Conservation (phyloP, 305 asterid species). For the Fraxinus latifolia region DNA sequence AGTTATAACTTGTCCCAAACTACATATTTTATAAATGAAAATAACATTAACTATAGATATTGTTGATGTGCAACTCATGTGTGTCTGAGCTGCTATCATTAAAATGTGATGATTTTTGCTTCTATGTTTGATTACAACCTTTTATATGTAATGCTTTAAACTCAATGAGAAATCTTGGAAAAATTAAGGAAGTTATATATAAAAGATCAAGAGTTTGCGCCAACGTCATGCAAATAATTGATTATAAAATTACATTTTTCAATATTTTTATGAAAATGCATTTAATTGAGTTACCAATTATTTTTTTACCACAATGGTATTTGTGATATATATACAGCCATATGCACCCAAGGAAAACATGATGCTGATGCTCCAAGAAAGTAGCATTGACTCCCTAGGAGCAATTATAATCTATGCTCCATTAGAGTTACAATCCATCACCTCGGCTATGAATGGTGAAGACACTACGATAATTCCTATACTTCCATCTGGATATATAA, state of each 20-base stretch:
- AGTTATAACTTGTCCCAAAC: neutral
- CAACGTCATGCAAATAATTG: neutral
- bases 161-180: neutral
- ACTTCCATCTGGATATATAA: conserved; percentile 65
- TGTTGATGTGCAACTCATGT: neutral
- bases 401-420: conserved; percentile 54
- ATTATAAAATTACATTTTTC: neutral
- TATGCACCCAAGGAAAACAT: conserved; percentile 33
- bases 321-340: conserved; percentile 34
- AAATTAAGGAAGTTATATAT: neutral
- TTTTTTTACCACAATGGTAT: neutral
- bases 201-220: neutral
- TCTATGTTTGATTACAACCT: neutral
- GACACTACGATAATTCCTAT: conserved; percentile 36
- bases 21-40: neutral
- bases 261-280: neutral
- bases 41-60: neutral
- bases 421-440: conserved; percentile 30
- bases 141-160: neutral
- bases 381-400: conserved; percentile 44
- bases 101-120: neutral
- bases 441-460: conserved; percentile 37
- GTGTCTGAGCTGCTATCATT: neutral
- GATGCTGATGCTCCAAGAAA: conserved; percentile 63
- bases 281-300: neutral